Evolutionary conservation across 2,329 filamentous ascomycete species (phyloP).

Genomic region (Aureobasidium sp.): DNA sequence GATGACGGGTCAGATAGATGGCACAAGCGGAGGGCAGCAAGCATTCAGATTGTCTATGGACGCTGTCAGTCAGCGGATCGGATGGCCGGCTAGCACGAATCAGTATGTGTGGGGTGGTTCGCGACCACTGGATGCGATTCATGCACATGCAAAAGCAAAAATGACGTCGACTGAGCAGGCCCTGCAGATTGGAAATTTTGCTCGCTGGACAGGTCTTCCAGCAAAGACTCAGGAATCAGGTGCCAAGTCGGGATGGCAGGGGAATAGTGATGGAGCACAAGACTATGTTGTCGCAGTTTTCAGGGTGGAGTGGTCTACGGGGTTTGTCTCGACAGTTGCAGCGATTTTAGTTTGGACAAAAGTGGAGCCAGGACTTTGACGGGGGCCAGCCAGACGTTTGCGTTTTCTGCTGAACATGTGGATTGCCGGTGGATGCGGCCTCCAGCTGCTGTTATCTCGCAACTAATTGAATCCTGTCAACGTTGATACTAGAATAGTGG

Average conservation of each 20-base stretch:
- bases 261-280: too few relatives aligned
- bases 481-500: neutral
- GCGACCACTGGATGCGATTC: neutral
- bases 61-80: neutral
- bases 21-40: neutral
- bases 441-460: slow-evolving; percentile 5
- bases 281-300: neutral
- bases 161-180: neutral
- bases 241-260: neutral
- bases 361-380: slow-evolving; percentile 3
- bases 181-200: neutral
- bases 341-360: slow-evolving; percentile 4
- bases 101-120: slow-evolving; percentile 1
- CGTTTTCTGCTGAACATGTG: neutral
- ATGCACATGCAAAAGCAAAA: neutral
- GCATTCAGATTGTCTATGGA: neutral
- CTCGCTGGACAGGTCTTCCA: neutral
- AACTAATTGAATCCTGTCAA: slow-evolving; percentile 10
- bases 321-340: neutral
- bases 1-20: neutral
- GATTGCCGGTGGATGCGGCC: slow-evolving; percentile 1
- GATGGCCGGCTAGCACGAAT: slow-evolving; percentile 2
- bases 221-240: neutral
- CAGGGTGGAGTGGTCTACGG: neutral
- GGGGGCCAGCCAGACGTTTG: slow-evolving; percentile 4